Evolutionary conservation across 2,329 filamentous ascomycete species (phyloP).

Genomic region (Dothidotthia symphoricarpi): DNA sequence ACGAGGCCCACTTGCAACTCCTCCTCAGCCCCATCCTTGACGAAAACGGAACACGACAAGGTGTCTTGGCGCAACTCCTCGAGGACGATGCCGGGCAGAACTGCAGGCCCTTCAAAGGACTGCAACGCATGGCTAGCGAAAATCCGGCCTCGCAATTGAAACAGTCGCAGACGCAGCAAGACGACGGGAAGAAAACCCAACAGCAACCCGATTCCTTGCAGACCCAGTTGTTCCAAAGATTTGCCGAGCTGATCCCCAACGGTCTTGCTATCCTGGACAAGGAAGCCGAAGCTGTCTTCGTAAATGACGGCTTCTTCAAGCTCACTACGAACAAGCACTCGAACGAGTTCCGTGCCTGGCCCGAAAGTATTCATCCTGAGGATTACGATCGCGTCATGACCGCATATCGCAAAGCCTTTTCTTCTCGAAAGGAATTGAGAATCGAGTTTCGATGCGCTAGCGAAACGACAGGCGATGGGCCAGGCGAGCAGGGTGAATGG

Average conservation of each 20-base stretch:
- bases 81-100: slow-evolving; percentile 19
- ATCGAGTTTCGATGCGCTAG: slow-evolving; percentile 46
- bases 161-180: slow-evolving; percentile 7
- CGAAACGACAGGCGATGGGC: slow-evolving; percentile 32
- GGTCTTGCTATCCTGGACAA: slow-evolving; percentile 49
- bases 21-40: slow-evolving; percentile 37
- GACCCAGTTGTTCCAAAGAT: slow-evolving; percentile 46
- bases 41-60: slow-evolving; percentile 28
- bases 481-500: slow-evolving; percentile 38
- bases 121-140: slow-evolving; percentile 18
- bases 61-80: slow-evolving; percentile 35
- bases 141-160: slow-evolving; percentile 13
- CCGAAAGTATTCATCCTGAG: slow-evolving; percentile 46
- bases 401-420: slow-evolving; percentile 46
- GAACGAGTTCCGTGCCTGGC: slow-evolving; percentile 47
- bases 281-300: slow-evolving; percentile 47
- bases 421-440: slow-evolving; percentile 38
- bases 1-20: slow-evolving; percentile 21
- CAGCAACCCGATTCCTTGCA: slow-evolving; percentile 34
- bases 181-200: not conserved
- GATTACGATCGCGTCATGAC: slow-evolving; percentile 48
- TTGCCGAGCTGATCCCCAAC: slow-evolving; percentile 48
- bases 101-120: slow-evolving; percentile 27
- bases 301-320: slow-evolving; percentile 48
- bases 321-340: slow-evolving; percentile 45